These are phyloP conservation scores for Calocera viscosa DNA, from an alignment of 768 basidiomycete species.

Conservation along the genomic window DNA sequence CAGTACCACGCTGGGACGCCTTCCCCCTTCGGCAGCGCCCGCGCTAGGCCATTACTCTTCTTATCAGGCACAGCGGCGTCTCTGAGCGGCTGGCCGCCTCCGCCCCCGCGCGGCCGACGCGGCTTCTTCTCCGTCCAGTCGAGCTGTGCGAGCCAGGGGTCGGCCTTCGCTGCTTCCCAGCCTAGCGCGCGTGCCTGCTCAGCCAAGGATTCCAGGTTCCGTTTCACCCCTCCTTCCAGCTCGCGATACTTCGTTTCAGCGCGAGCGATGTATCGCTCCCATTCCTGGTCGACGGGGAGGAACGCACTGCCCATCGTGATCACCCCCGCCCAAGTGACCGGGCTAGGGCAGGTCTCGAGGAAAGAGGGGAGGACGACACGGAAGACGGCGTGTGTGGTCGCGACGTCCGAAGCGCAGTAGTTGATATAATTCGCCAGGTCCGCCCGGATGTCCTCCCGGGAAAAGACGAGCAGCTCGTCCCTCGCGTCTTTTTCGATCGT, in stretches of 20 bases:
- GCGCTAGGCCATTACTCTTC: neutral
- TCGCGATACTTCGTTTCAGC: slow-evolving; percentile 68
- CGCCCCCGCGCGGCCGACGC: slow-evolving; percentile 19
- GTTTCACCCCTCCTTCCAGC: slow-evolving; percentile 50
- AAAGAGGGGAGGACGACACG: slow-evolving; percentile 66
- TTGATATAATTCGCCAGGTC: slow-evolving; percentile 60
- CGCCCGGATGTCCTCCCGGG: slow-evolving; percentile 50
- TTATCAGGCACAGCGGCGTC: neutral
- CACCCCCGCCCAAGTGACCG: slow-evolving; percentile 83
- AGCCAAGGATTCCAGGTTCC: slow-evolving; percentile 55
- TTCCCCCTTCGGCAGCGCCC: neutral
- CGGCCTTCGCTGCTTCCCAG: slow-evolving; percentile 46
- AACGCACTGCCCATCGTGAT: slow-evolving; percentile 86
- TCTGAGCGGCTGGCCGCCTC: neutral
- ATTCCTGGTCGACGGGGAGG: slow-evolving; percentile 76
- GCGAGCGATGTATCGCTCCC: slow-evolving; percentile 67
- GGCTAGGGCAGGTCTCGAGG: slow-evolving; percentile 71
- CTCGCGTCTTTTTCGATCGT: slow-evolving; percentile 65
- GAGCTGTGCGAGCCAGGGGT: slow-evolving; percentile 78
- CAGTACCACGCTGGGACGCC: slow-evolving; percentile 5
- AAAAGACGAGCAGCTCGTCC: slow-evolving; percentile 58
- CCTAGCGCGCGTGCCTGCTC: slow-evolving; percentile 37
- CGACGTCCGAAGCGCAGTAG: slow-evolving; percentile 81
- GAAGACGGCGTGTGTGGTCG: slow-evolving; percentile 73
- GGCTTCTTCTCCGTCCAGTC: slow-evolving; percentile 82